phyloP scores from a whole-genome alignment of 306 rosid species.

The cucumber (Cucumis sativus) region Cucumber_9930_V3 NC_026658.2:1215501-1216000 shows the following conservation, averaged over 20 bases:
- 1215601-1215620: slow-evolving; percentile 19
- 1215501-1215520: slow-evolving; percentile 82
- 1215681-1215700: slow-evolving; percentile 45
- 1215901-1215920: slow-evolving; percentile 1
- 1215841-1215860: slow-evolving; percentile 20
- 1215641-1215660: slow-evolving; percentile 7
- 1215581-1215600: slow-evolving; percentile 43
- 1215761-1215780: slow-evolving; percentile 26
- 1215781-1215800: slow-evolving; percentile 24
- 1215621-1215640: slow-evolving; percentile 17
- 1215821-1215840: slow-evolving; percentile 17
- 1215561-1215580: slow-evolving; percentile 64
- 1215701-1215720: slow-evolving; percentile 64
- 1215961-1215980: neutral
- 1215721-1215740: slow-evolving; percentile 18
- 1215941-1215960: slow-evolving; percentile 9
- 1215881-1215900: slow-evolving; percentile 67
- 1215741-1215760: slow-evolving; percentile 11
- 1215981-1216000: no score
- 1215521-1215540: slow-evolving; percentile 45
- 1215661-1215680: slow-evolving; percentile 16
- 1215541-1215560: slow-evolving; percentile 38
- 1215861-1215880: slow-evolving; percentile 72
- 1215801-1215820: slow-evolving; percentile 30
- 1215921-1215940: neutral